phyloP scores from a whole-genome alignment of 768 basidiomycete genomes.

The Tylopilus rubrobrunneus region DNA sequence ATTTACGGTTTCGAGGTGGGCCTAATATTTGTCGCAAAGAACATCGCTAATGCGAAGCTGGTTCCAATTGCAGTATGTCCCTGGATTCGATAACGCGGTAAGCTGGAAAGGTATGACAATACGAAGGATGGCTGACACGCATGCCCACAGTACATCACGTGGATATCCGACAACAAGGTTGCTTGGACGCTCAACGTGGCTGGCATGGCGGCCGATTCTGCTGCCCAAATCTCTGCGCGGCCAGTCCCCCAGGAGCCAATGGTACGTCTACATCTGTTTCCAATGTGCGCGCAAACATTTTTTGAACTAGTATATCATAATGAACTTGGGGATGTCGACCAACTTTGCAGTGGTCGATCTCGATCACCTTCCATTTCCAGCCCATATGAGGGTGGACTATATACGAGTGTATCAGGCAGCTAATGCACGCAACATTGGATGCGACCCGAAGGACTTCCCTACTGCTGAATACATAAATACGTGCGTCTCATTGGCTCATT shows the following conservation, averaged over 20 bases:
- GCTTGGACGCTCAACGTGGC: constrained; percentile 74
- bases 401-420: constrained; percentile 71
- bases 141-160: constrained; percentile 68
- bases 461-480: constrained; percentile 68
- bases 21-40: neutral
- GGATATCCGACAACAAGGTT: constrained; percentile 65
- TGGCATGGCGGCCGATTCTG: constrained; percentile 61
- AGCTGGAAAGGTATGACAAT: constrained; percentile 18
- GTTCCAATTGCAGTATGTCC: constrained; percentile 22
- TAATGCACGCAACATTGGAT: constrained; percentile 64
- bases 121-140: neutral
- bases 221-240: constrained; percentile 58
- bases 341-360: constrained; percentile 59
- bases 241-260: constrained; percentile 83
- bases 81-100: constrained; percentile 65
- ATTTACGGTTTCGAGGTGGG: constrained; percentile 76
- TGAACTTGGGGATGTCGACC: constrained; percentile 56
- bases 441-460: constrained; percentile 62
- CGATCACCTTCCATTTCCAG: constrained; percentile 48
- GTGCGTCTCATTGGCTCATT: constrained; percentile 32
- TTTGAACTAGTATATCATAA: constrained; percentile 44
- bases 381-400: constrained; percentile 48
- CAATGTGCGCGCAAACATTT: neutral
- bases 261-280: constrained; percentile 41
- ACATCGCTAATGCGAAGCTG: neutral